Conservation (phyloP, 768 basidiomycete genomes). For the Serendipita indica region DNA sequence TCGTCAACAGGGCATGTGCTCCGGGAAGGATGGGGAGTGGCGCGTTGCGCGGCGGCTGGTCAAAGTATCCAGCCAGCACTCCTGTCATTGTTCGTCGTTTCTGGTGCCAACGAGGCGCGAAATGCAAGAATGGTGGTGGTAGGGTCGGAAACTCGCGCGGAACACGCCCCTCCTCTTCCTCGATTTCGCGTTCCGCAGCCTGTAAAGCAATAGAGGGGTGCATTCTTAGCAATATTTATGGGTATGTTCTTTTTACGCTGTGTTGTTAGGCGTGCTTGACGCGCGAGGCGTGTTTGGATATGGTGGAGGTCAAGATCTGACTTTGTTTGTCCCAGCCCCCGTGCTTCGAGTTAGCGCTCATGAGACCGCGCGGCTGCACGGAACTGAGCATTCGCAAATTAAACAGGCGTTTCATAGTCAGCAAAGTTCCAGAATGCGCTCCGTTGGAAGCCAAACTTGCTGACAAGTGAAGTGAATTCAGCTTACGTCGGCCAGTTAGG, state of each 20-base stretch:
- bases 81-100: not conserved
- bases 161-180: not conserved
- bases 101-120: conserved; percentile 9
- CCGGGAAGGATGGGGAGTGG: conserved; percentile 4
- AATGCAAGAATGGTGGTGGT: conserved; percentile 7
- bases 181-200: not conserved
- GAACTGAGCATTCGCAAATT: no score
- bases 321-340: not conserved
- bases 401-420: no score
- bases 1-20: not conserved
- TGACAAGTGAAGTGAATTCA: no score
- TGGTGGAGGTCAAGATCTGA: conserved; percentile 3
- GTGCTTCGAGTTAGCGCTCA: no score
- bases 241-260: not conserved
- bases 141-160: not conserved
- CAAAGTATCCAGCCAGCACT: conserved; percentile 5
- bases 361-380: no score
- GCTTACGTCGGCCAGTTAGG: no score
- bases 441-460: no score
- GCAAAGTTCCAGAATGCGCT: no score
- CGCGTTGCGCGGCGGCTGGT: not conserved
- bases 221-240: not conserved
- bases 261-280: no score
- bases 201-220: conserved; percentile 1
- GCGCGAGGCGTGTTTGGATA: no score